phyloP scores from a whole-genome alignment of 495 filamentous ascomycete genomes.

The Haplographium delicatum region DNA sequence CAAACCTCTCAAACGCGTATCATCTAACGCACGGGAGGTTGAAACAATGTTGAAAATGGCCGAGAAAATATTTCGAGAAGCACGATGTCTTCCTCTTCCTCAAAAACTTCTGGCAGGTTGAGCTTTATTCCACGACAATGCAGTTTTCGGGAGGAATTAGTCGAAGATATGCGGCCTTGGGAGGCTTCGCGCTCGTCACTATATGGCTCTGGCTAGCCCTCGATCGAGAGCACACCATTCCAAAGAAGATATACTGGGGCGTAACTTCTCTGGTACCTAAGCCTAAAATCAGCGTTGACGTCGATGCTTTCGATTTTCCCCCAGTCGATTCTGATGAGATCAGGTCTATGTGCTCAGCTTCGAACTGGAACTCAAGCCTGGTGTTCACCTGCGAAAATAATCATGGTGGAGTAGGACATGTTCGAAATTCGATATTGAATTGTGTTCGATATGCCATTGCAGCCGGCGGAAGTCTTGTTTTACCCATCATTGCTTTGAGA shows the following conservation, averaged over 20 bases:
- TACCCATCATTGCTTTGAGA: conserved; percentile 20
- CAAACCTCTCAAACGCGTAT: conserved; percentile 5
- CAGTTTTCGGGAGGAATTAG: not conserved
- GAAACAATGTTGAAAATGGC: not conserved
- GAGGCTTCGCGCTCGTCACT: conserved; percentile 1
- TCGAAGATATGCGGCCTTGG: conserved; percentile 8
- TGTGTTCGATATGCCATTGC: conserved; percentile 27
- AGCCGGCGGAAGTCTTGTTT: conserved; percentile 20
- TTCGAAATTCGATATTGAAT: conserved; percentile 23
- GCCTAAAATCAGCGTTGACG: not conserved
- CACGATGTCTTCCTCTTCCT: not conserved
- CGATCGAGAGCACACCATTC: not conserved
- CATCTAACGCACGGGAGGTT: conserved; percentile 2
- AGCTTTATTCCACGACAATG: conserved; percentile 1
- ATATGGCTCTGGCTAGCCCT: conserved; percentile 19
- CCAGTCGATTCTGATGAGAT: conserved; percentile 22
- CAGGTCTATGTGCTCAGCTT: conserved; percentile 12
- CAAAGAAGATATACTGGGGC: not conserved
- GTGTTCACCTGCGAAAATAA: conserved; percentile 26
- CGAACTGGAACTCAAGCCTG: conserved; percentile 18
- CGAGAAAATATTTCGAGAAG: not conserved
- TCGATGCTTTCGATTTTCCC: conserved; percentile 20
- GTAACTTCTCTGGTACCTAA: not conserved
- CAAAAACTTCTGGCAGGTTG: not conserved
- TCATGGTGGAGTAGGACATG: conserved; percentile 18